Base-by-base conservation (phyloP, 768 basidiomycete species). In the Cytidiella melzeri region DNA sequence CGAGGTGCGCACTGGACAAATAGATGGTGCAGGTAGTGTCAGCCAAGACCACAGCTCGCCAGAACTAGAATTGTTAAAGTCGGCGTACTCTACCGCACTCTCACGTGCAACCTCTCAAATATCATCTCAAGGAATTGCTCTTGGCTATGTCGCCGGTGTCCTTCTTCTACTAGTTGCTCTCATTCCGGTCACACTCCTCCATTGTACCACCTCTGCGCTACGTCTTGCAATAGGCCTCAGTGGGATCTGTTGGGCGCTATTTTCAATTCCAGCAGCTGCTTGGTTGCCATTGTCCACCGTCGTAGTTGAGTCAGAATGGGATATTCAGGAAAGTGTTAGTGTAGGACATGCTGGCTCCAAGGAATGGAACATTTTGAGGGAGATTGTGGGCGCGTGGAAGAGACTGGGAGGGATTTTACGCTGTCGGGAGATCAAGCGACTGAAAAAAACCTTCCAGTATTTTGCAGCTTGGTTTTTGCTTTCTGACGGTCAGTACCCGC, bases 401-500 rank as follows among this genome's bases (percentile, higher is more conserved):
- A 69, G 84, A 20, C 73, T 98, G 0, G 82, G 79, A 0, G 71
- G 68, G 26, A 92, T 92, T 86, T 70, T 97, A 19, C 72, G 71
- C 1, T 83, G 80, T 73, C 69, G 67, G 6, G 84, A 95, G 61
- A 80, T 94, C 36, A 77, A 76, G 63, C 76, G 77, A 45, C 71
- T 97, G 13, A 75, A 77, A 25, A 84, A 92, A 59, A 92, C 93
- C 1, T 98, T 94, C 72, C 77, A 77, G 56, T 97, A 91, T 58
- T 81, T 97, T 37, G 78, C 83, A 4, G 92, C 95, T 0, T 97
- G 94, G 93, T 94, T 96, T 64, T 74, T 98, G 11, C 78, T 98
- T 20, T 91, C 88, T 1, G 94, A 98, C 59, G 90, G 92, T 88
- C 45, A 39, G 77, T 65, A 25, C 4, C 4, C 13, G 18, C 7